phyloP scores from a whole-genome alignment of 495 filamentous ascomycete genomes.

The Polyplosphaeria fusca region DNA sequence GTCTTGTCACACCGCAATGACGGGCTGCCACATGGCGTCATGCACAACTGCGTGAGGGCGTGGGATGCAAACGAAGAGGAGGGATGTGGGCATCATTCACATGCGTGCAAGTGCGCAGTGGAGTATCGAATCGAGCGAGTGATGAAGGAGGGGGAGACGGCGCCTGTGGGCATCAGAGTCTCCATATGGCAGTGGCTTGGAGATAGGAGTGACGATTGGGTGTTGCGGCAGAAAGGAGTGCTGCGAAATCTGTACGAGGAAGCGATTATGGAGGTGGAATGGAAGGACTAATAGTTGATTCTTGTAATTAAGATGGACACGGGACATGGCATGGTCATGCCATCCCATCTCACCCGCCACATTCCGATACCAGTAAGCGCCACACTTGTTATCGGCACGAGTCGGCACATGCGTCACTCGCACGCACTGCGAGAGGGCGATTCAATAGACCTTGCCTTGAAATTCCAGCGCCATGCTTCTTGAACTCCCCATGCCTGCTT shows the following conservation, averaged over 20 bases:
- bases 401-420: too few relatives aligned
- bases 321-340: too few relatives aligned
- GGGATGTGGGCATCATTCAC: constrained; percentile 11
- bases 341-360: too few relatives aligned
- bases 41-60: neutral
- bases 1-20: neutral
- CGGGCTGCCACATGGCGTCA: neutral
- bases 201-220: neutral
- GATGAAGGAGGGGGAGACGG: neutral
- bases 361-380: too few relatives aligned
- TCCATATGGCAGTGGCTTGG: constrained; percentile 19
- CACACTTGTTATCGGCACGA: constrained; percentile 2
- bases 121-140: constrained; percentile 10
- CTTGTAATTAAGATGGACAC: too few relatives aligned
- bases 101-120: constrained; percentile 8
- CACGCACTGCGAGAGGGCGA: too few relatives aligned
- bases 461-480: neutral
- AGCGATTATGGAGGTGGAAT: neutral
- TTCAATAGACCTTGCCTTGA: neutral
- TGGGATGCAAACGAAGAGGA: neutral
- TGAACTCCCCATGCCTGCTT: neutral
- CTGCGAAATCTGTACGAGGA: constrained; percentile 6
- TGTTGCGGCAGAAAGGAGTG: constrained; percentile 2
- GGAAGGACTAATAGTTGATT: too few relatives aligned
- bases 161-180: neutral